Conservation (phyloP, 306 rosid species). For the Acacia acuminata region DNA sequence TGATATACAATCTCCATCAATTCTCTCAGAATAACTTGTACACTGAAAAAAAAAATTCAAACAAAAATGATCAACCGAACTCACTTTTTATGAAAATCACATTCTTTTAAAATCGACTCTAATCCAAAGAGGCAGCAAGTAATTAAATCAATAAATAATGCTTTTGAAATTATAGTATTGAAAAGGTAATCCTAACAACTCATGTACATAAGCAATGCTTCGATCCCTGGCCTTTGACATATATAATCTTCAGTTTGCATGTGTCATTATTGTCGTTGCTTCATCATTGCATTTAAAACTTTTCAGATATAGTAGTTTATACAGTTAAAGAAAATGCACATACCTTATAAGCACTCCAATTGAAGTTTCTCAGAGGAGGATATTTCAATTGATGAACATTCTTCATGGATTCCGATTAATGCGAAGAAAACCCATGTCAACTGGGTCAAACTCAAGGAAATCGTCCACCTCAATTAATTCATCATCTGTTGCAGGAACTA, state of each 20-base stretch:
- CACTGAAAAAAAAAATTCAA: too few species aligned
- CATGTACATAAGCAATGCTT: background rate
- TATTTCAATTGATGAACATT: conserved; percentile 60
- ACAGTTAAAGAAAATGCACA: too few species aligned
- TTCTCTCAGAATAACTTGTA: too few species aligned
- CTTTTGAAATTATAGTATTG: background rate
- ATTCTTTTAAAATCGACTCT: too few species aligned
- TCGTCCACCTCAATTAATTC: too few species aligned
- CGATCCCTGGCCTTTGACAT: conserved; percentile 8
- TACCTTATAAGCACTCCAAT: conserved; percentile 67
- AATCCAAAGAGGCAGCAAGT: background rate
- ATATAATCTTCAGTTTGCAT: conserved; percentile 4
- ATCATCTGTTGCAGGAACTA: too few species aligned
- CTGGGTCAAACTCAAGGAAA: too few species aligned
- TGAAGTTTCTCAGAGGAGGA: conserved; percentile 66
- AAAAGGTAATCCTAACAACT: background rate
- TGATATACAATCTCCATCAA: too few species aligned
- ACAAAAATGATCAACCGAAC: too few species aligned
- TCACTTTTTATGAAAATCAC: too few species aligned
- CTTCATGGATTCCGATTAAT: conserved; percentile 58
- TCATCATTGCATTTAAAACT: conserved; percentile 2
- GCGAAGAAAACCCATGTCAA: conserved; percentile 63
- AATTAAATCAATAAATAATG: conserved; percentile 7
- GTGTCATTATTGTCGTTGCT: conserved; percentile 20
- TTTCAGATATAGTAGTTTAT: conserved; percentile 17